A percentile compares a stretch with the other conserved stretches of the same genome.
phyloP scores from a whole-genome alignment of 306 rosid genomes.

The Benincasa hispida region DNA sequence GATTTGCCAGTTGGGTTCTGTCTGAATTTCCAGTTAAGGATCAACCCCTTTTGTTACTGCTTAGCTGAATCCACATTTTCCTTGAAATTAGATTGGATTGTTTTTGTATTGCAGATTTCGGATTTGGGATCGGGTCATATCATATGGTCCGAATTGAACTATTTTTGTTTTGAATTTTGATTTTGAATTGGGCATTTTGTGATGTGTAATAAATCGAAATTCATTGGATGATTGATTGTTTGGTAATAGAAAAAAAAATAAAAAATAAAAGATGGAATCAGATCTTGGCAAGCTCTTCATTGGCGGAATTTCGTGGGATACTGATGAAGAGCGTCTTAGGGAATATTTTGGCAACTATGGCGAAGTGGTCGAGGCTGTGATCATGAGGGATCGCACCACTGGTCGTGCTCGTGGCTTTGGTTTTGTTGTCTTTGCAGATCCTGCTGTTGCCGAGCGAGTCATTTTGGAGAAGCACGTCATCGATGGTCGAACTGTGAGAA shows the following conservation, averaged over 20 bases:
- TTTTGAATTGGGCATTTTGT: conserved; percentile 13
- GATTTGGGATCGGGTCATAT: conserved; percentile 19
- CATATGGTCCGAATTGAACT: conserved; percentile 15
- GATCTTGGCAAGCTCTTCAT: conserved; percentile 98
- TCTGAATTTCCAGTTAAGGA: conserved; percentile 43
- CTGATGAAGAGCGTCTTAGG: conserved; percentile 84
- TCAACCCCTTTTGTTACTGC: conserved; percentile 5
- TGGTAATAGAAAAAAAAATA: conserved; percentile 9
- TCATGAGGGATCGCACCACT: conserved; percentile 92
- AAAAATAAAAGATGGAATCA: conserved; percentile 52
- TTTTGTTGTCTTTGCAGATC: conserved; percentile 77
- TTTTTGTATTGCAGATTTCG: background rate
- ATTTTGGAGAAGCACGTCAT: conserved; percentile 77
- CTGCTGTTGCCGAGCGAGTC: conserved; percentile 78
- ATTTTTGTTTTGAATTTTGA: conserved; percentile 17
- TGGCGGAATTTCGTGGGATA: conserved; percentile 98
- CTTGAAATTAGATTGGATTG: background rate
- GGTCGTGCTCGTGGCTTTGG: conserved; percentile 98
- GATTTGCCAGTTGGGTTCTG: conserved; percentile 32
- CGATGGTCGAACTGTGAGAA: conserved; percentile 82
- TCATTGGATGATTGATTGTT: conserved; percentile 14
- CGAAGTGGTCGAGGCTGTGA: conserved; percentile 86
- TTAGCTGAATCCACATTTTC: conserved; percentile 38
- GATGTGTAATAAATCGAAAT: background rate
- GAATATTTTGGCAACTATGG: conserved; percentile 73